Conservation (phyloP, 139 green algal species). For the Micractinium conductrix region DNA sequence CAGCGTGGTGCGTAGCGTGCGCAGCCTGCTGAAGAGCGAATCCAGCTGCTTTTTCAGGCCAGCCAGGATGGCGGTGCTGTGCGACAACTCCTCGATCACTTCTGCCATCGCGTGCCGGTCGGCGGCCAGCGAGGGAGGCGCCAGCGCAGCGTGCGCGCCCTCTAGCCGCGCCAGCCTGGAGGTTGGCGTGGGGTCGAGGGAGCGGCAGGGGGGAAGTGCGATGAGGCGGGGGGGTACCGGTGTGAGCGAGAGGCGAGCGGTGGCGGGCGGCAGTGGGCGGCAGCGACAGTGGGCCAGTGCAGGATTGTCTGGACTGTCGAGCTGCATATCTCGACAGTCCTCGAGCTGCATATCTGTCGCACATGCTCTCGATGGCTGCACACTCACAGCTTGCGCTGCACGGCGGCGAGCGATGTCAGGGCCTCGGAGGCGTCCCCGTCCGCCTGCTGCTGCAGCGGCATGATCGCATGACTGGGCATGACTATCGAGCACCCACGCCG, state of each 20-base stretch:
- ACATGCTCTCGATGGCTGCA: too few relatives aligned
- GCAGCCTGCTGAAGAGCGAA: background rate
- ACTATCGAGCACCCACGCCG: too few relatives aligned
- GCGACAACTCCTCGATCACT: constrained; percentile 11
- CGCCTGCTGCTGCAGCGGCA: too few relatives aligned
- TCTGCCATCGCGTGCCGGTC: background rate
- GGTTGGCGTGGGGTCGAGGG: background rate
- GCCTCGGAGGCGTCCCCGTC: too few relatives aligned
- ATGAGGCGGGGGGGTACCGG: background rate
- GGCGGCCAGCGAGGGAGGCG: background rate
- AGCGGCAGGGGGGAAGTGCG: background rate
- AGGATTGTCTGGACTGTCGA: too few relatives aligned
- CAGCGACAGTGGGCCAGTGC: background rate
- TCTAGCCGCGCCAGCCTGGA: background rate
- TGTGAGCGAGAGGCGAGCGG: background rate
- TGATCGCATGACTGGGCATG: too few relatives aligned
- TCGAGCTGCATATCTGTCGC: too few relatives aligned
- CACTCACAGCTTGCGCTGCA: too few relatives aligned
- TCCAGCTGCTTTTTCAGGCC: background rate
- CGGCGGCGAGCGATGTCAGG: too few relatives aligned
- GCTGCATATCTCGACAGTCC: too few relatives aligned
- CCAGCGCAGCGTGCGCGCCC: background rate
- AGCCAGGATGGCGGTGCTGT: background rate
- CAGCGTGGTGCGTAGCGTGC: background rate
- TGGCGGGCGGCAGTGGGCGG: background rate